These are phyloP conservation scores for Crithidia brevicula DNA, from an alignment of 208 protist species.

Conservation along the genomic window DNA sequence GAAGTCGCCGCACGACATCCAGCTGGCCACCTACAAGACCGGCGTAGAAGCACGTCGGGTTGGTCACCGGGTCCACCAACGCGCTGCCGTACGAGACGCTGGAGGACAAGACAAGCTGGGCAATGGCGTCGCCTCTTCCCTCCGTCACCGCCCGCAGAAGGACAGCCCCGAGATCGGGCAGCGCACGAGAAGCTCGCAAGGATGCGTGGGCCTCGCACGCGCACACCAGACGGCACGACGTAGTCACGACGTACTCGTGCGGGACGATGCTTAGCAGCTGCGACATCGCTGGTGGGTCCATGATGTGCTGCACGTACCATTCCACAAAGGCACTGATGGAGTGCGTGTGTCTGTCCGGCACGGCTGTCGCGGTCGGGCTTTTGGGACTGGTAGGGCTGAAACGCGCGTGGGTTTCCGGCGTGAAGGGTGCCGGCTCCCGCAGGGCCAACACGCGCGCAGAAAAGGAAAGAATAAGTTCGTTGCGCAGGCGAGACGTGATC, in stretches of 20 bases:
- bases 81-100: constrained; percentile 71
- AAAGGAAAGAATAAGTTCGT: constrained; percentile 79
- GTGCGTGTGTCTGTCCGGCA: constrained; percentile 32
- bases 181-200: constrained; percentile 49
- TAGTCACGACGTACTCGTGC: constrained; percentile 75
- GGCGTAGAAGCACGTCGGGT: constrained; percentile 59
- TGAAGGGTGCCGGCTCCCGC: constrained; percentile 37
- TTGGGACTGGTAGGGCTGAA: background rate
- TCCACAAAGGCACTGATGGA: constrained; percentile 77
- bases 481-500: constrained; percentile 72
- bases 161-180: constrained; percentile 80
- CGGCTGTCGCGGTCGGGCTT: background rate
- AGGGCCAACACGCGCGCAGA: constrained; percentile 78
- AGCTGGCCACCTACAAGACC: constrained; percentile 71
- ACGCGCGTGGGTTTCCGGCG: constrained; percentile 1
- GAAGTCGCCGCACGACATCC: constrained; percentile 55
- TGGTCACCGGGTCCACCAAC: constrained; percentile 31
- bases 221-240: constrained; percentile 70
- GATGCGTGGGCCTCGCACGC: constrained; percentile 56
- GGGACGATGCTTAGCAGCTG: constrained; percentile 81
- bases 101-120: constrained; percentile 60
- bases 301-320: constrained; percentile 82
- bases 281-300: constrained; percentile 80
- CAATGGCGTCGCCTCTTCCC: constrained; percentile 56
- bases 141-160: constrained; percentile 67